A percentile compares a stretch with the other conserved stretches of the same genome.
phyloP scores from a whole-genome alignment of 163 green algal genomes.

The Scenedesmus sp. region DNA sequence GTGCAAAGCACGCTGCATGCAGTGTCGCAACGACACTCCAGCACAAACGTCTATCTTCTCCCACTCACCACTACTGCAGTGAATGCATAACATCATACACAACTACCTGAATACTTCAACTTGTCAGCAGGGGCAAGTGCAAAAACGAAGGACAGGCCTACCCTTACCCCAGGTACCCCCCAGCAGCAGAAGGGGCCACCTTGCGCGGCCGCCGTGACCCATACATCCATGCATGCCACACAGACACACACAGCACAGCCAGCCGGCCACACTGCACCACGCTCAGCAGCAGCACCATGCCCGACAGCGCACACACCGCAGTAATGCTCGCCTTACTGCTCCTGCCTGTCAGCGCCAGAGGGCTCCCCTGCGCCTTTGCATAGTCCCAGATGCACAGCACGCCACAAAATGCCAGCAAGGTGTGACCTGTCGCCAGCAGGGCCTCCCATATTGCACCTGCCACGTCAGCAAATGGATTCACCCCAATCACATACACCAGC shows the following conservation, averaged over 20 bases:
- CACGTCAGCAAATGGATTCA: constrained; percentile 8
- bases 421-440: background rate
- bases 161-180: background rate
- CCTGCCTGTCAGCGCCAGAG: background rate
- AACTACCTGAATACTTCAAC: too few species aligned
- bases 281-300: constrained; percentile 9
- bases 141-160: background rate
- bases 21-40: too few species aligned
- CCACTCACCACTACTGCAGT: too few species aligned
- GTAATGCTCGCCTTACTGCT: background rate
- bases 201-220: background rate
- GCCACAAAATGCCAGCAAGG: background rate
- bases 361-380: background rate
- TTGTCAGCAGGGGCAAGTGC: too few species aligned
- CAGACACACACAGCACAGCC: background rate
- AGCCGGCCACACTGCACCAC: constrained; percentile 10
- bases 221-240: background rate
- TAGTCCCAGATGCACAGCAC: background rate
- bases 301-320: constrained; percentile 1
- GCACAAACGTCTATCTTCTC: too few species aligned
- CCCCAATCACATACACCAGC: constrained; percentile 27
- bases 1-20: too few species aligned
- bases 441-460: background rate
- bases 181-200: constrained; percentile 7
- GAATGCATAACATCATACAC: too few species aligned